A percentile compares a stretch with the other conserved stretches of the same genome.
Evolutionary conservation across 768 basidiomycete genomes (phyloP).

Genomic region (Psilocybe azurescens): DNA sequence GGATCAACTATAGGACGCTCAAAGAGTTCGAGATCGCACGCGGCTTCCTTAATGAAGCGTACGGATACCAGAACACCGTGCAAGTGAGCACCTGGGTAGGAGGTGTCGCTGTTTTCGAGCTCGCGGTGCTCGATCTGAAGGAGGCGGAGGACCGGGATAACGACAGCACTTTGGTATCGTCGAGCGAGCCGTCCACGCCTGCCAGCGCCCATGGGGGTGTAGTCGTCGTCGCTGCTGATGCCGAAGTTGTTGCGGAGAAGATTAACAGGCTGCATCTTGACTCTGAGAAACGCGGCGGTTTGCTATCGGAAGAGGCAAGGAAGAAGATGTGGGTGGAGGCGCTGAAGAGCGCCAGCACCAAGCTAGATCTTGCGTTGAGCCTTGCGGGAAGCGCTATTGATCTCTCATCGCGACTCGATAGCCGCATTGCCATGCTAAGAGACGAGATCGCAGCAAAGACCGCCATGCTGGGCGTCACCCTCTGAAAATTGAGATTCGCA

Average conservation of each 20-base stretch:
- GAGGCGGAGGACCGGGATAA: constrained; percentile 46
- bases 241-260: background rate
- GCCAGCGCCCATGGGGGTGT: background rate
- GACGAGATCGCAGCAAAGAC: constrained; percentile 74
- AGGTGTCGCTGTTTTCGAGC: constrained; percentile 71
- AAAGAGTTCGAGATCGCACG: constrained; percentile 50
- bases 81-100: constrained; percentile 71
- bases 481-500: background rate
- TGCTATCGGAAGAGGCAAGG: constrained; percentile 7
- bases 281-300: background rate
- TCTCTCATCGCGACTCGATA: constrained; percentile 71
- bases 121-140: constrained; percentile 72
- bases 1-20: constrained; percentile 65
- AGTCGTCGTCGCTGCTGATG: background rate
- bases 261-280: background rate
- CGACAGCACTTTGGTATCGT: constrained; percentile 4
- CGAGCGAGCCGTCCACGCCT: background rate
- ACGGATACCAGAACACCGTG: constrained; percentile 41
- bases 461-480: constrained; percentile 41
- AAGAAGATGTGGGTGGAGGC: constrained; percentile 54
- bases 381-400: constrained; percentile 62
- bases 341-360: constrained; percentile 51
- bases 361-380: constrained; percentile 56
- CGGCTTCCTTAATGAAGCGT: constrained; percentile 56
- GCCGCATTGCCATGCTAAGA: constrained; percentile 67